Base-by-base conservation (phyloP, 129 eudicot genomes). In the Arctium lappa region DNA sequence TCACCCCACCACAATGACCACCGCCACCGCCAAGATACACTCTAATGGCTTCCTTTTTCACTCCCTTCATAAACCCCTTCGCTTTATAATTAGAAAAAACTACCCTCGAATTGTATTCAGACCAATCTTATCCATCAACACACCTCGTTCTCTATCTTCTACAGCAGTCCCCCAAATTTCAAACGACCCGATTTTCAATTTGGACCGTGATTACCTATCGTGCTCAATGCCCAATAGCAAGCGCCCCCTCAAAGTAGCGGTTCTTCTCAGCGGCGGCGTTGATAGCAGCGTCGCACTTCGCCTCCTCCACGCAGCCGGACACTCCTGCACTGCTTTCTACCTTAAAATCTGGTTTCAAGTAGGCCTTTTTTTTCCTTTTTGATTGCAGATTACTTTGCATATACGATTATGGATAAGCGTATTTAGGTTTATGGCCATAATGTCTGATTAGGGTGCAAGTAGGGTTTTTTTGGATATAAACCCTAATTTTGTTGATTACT, bases 311-410 rank as follows among this genome's bases (percentile, higher is more conserved):
- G 92, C 94, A 8, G 97, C 98, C 22, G 99, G 98, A 1, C 99
- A 95, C 71, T 89, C 90, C 80, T 95, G 99, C 89, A 95, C 99
- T 31, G 99, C 95, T 39, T 95, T 93, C 75, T 95, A 95, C 74
- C 98, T 95, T 74, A 95, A 95, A 70, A 95, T 95, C 5, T 95
- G 99, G 99, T 93, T 95, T 71, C 98, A 95, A 79, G 99, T 94
- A 80, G 33, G 56, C 13, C 1, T 1, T 2, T 38, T 0, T 66
- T 56, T 29, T 46, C 31, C 4, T 75, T 40, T 72, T 32, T 40
- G 22, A 60, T 27, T 60, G 44, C 8, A 16, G 38, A 46, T 48
- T 71, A 34, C 15, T 4, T 71, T 70, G 69, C 30, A 7, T 75
- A 30, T 33, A 36, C 33, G 68, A 16, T 60, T 60, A 16, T 56